phyloP scores from a whole-genome alignment of 2,329 filamentous ascomycete genomes.

The Periconia macrospinosa region DNA sequence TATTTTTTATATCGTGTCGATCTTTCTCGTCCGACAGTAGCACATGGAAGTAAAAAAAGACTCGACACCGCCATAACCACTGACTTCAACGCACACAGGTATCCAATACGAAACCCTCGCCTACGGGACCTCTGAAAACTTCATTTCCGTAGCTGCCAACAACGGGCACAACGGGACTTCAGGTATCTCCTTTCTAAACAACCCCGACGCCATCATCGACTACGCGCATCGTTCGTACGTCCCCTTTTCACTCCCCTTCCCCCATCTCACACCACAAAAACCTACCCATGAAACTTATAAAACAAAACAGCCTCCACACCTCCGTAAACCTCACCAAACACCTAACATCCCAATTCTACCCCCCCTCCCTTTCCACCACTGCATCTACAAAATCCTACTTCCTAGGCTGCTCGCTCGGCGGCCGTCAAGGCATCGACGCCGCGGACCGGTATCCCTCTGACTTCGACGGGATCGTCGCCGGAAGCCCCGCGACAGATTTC shows the following conservation, averaged over 20 bases:
- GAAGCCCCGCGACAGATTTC: constrained; percentile 34
- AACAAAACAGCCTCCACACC: constrained; percentile 40
- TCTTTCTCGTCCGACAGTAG: too few species aligned
- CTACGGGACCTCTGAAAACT: constrained; percentile 40
- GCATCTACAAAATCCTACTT: constrained; percentile 42
- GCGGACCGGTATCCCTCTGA: constrained; percentile 34
- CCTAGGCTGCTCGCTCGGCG: constrained; percentile 38
- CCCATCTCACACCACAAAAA: too few species aligned
- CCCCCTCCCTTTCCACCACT: constrained; percentile 8
- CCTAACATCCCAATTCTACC: constrained; percentile 42
- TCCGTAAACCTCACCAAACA: constrained; percentile 43
- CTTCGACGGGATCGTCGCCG: constrained; percentile 39
- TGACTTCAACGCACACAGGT: too few species aligned
- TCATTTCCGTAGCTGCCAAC: constrained; percentile 45
- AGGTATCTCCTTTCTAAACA: constrained; percentile 48
- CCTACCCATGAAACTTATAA: too few species aligned
- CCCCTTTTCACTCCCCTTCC: neutral
- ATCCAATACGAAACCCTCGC: constrained; percentile 45
- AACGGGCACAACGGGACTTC: constrained; percentile 48
- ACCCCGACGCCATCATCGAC: constrained; percentile 51
- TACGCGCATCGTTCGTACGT: constrained; percentile 48
- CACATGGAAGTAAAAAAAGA: too few species aligned
- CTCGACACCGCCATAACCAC: too few species aligned
- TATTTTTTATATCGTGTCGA: too few species aligned
- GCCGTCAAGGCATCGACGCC: constrained; percentile 33